phyloP scores from a whole-genome alignment of 2,329 filamentous ascomycete genomes.

The Aspergillus versicolor region DNA sequence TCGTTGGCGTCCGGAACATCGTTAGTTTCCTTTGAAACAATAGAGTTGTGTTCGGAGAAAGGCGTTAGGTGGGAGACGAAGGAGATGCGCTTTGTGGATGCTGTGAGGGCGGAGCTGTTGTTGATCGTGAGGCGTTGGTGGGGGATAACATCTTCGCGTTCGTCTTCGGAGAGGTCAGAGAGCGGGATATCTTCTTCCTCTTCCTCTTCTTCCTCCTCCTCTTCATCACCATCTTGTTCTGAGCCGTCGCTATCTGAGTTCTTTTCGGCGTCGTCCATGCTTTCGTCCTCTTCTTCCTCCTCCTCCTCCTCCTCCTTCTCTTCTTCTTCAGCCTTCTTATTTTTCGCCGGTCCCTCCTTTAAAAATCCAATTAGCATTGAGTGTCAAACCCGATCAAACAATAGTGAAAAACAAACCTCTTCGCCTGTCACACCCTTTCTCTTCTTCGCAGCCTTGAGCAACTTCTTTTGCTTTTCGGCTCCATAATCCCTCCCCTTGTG shows the following conservation, averaged over 20 bases:
- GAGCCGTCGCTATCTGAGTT: constrained; percentile 28
- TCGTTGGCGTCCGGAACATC: constrained; percentile 82
- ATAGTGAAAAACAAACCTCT: constrained; percentile 9
- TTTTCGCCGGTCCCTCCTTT: background rate
- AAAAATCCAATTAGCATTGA: background rate
- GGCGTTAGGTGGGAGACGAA: constrained; percentile 61
- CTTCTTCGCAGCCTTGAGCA: constrained; percentile 52
- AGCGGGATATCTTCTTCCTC: constrained; percentile 86
- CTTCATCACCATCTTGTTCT: constrained; percentile 36
- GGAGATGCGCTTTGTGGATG: constrained; percentile 69
- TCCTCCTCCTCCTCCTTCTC: constrained; percentile 27
- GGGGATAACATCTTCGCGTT: constrained; percentile 81
- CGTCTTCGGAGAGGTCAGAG: constrained; percentile 78
- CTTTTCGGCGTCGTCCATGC: constrained; percentile 34
- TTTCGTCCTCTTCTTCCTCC: constrained; percentile 34
- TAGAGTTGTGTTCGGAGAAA: constrained; percentile 79
- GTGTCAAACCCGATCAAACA: background rate
- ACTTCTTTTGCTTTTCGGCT: constrained; percentile 73
- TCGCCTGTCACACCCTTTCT: constrained; percentile 38
- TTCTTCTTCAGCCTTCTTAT: constrained; percentile 7
- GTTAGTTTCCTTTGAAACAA: constrained; percentile 67
- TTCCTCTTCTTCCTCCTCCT: constrained; percentile 65
- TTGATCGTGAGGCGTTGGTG: constrained; percentile 96
- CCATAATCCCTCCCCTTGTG: constrained; percentile 67
- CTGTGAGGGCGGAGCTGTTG: constrained; percentile 82